These are phyloP conservation scores for Talaromyces nanjingensis DNA, from an alignment of 495 filamentous ascomycete species.

Conservation along the genomic window DNA sequence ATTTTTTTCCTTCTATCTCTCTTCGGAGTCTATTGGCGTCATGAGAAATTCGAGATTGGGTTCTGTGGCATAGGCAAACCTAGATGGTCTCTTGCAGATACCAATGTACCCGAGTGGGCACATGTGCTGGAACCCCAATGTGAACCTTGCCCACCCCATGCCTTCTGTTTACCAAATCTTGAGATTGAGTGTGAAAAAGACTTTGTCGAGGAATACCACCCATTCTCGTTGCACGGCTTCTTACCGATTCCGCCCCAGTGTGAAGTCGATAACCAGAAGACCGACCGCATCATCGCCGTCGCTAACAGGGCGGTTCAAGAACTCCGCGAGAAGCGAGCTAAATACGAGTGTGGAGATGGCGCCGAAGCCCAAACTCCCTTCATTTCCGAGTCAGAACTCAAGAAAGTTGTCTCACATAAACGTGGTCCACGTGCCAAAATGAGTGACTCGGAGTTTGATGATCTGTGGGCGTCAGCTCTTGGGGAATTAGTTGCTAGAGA, in stretches of 20 bases:
- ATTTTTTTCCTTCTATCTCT: slow-evolving; percentile 58
- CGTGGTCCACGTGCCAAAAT: slow-evolving; percentile 57
- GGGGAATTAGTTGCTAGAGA: slow-evolving; percentile 78
- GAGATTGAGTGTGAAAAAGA: slow-evolving; percentile 75
- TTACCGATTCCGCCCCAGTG: slow-evolving; percentile 87
- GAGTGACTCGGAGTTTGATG: slow-evolving; percentile 83
- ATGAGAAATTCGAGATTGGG: slow-evolving; percentile 89
- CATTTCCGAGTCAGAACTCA: slow-evolving; percentile 69
- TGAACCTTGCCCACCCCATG: slow-evolving; percentile 87
- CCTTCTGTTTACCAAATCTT: slow-evolving; percentile 75
- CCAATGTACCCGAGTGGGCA: slow-evolving; percentile 59
- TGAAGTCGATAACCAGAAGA: slow-evolving; percentile 90
- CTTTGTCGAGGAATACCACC: slow-evolving; percentile 80
- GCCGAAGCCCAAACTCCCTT: slow-evolving; percentile 50
- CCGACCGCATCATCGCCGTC: slow-evolving; percentile 75
- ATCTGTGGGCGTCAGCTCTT: slow-evolving; percentile 80
- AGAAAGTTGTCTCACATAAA: slow-evolving; percentile 63
- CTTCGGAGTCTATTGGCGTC: slow-evolving; percentile 77
- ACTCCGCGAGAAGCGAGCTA: slow-evolving; percentile 75
- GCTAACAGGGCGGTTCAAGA: slow-evolving; percentile 84
- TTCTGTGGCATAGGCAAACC: slow-evolving; percentile 84
- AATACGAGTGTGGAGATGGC: slow-evolving; percentile 80
- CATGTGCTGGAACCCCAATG: slow-evolving; percentile 68
- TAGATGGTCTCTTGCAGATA: slow-evolving; percentile 45
- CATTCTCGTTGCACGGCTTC: slow-evolving; percentile 71